Evolutionary conservation across 1,284 basidiomycete genomes (phyloP), one percentile per base, ranked within the genome.

Genomic region (Termitomyces sp.): DNA sequence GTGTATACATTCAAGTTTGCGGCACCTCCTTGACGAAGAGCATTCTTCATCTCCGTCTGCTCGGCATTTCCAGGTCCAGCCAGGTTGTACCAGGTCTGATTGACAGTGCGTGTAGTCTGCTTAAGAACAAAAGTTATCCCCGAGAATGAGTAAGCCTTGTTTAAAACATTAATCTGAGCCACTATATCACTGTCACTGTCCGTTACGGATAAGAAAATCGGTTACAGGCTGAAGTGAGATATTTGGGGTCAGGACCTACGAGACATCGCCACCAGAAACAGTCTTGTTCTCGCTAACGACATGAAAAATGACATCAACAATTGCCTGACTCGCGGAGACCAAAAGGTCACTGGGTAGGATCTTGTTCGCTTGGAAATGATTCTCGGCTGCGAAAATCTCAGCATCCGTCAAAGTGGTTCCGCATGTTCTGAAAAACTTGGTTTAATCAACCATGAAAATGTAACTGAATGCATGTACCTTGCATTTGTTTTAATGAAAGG

Each of bases 11-110:
- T 63, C 3, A 62, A 49, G 26, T 52, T 49, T 8, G 47, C 41
- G 15, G 40, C 50, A 31, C 53, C 42, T 21, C 61, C 61, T 21
- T 42, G 38, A 17, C 54, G 54, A 43, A 54, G 44, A 28, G 49
- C 50, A 15, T 42, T 33, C 40, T 59, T 57, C 52, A 59, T 59
- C n/a, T 30, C 19, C 10, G 33, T 43, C 44, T 57, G 47, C n/a
- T 53, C 30, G 0, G 51, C 26, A 9, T 28, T 53, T 21, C 41
- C 46, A 5, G 57, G 55, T 8, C 33, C 40, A 28, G 17, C 50
- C 12, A 65, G 61, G 56, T 71, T 67, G 68, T 77, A 81, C 78
- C 79, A 82, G 45, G 71, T 62, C 34, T 65, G 47, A 63, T 78
- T 81, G 45, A 72, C 58, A 3, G 74, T 75, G 54, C 73, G 70